phyloP scores from a whole-genome alignment of 2,329 filamentous ascomycete species.

The Rutstroemia sp. region DNA sequence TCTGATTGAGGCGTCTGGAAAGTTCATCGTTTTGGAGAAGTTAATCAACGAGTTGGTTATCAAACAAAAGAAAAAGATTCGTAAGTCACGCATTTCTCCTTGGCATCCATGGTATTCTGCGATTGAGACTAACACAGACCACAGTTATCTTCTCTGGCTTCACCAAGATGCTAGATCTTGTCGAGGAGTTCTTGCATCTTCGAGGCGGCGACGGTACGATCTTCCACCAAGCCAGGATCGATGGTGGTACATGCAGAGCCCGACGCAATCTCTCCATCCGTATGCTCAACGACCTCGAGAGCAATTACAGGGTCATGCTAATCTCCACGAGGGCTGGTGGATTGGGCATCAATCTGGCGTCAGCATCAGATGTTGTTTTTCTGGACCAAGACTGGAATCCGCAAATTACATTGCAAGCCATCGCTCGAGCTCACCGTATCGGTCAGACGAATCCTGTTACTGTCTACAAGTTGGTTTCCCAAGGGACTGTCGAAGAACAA shows the following conservation, averaged over 20 bases:
- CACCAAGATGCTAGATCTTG: constrained; percentile 75
- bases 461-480: constrained; percentile 88
- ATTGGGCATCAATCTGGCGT: constrained; percentile 93
- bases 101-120: neutral
- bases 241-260: constrained; percentile 69
- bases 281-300: constrained; percentile 80
- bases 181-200: constrained; percentile 73
- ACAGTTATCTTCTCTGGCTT: constrained; percentile 88
- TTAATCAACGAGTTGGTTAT: constrained; percentile 74
- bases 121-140: neutral
- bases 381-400: constrained; percentile 97
- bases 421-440: constrained; percentile 89
- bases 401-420: constrained; percentile 90
- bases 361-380: constrained; percentile 94
- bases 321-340: constrained; percentile 90
- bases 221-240: constrained; percentile 68
- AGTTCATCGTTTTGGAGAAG: constrained; percentile 73
- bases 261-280: constrained; percentile 93
- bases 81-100: constrained; percentile 45
- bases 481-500: constrained; percentile 83
- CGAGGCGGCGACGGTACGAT: constrained; percentile 50
- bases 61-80: constrained; percentile 66
- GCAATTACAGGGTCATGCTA: constrained; percentile 78
- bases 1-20: constrained; percentile 81
- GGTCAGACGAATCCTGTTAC: constrained; percentile 93